These are phyloP conservation scores for Auxenochlorella pyrenoidosa DNA, from an alignment of 139 green algal species.

Conservation along the genomic window DNA sequence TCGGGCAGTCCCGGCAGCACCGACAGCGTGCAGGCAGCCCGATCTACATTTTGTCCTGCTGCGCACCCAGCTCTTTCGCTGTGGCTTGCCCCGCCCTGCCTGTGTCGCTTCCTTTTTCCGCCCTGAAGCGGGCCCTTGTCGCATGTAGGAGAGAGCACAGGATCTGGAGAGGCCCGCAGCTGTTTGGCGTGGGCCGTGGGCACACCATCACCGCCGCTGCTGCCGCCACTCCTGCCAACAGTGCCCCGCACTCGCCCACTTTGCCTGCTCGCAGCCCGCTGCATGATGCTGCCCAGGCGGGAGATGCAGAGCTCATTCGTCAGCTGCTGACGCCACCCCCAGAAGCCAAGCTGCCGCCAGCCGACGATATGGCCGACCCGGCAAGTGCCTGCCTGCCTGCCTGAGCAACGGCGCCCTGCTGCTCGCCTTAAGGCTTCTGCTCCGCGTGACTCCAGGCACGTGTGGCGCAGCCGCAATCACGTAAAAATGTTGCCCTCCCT, in stretches of 20 bases:
- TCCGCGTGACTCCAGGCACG: background rate
- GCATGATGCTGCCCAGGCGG: constrained; percentile 74
- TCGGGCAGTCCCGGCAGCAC: background rate
- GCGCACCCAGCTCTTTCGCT: background rate
- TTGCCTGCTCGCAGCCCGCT: constrained; percentile 57
- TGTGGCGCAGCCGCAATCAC: no score
- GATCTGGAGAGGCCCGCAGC: background rate
- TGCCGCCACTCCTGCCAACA: no score
- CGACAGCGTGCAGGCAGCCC: background rate
- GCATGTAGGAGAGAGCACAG: background rate
- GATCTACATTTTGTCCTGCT: background rate
- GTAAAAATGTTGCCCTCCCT: no score
- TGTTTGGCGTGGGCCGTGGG: background rate
- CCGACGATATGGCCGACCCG: background rate
- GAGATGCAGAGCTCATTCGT: constrained; percentile 54
- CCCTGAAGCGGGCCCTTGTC: no score
- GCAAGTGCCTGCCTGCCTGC: background rate
- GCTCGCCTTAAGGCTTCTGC: background rate
- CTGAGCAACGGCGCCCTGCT: background rate
- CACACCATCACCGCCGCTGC: background rate
- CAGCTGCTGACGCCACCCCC: constrained; percentile 47
- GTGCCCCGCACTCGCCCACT: background rate
- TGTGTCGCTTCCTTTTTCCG: background rate
- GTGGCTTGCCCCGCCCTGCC: background rate
- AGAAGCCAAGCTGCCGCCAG: background rate